Base-by-base conservation (phyloP, 345 rosid species). In the Raphanus sativus region DNA sequence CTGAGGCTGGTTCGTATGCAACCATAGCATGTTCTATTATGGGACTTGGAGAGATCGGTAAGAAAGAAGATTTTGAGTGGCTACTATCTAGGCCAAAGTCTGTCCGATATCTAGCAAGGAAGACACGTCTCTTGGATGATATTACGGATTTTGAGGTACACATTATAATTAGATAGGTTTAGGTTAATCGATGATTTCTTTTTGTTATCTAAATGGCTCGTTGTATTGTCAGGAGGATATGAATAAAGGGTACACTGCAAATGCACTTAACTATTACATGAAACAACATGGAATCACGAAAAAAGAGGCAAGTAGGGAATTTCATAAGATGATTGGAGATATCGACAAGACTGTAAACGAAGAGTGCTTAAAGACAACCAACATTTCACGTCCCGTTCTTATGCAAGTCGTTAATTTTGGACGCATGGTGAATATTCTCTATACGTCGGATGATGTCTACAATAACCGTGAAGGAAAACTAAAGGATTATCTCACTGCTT, bases 141-240 rank as follows among this genome's bases (percentile, higher is more conserved):
- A 40, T 40, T 8, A 40, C 48, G 12, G 48, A 40, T 40, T 40
- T 8, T 8, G 48, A 40, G 48, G 48, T 40, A 40, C 12, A 9
- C 48, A 40, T 32, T 3, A 9, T 40, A 9, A 40, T 9, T 40
- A 40, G 48, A 40, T 9, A 40, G 48, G 48, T 40, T 38, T 40
- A 40, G 48, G 48, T 40, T 40, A 9, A 40, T 40, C 3, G 0
- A 40, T 10, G 11, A 40, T 8, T 9, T 40, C 3, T 12, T 40
- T 34, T 34, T 34, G 40, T 34, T 34, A 34, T 9, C 9, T 34
- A 34, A 34, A 6, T 38, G 45, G 48, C 48, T 40, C 11, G 73
- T 52, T 28, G 16, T 50, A 3, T 62, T 5, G 55, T 75, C 24
- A 68, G 75, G 87, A 84, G 79, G 76, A 80, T 84, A 71, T 62